Base-by-base conservation (phyloP, 345 rosid genomes). In the Cardiospermum halicacabum region DNA sequence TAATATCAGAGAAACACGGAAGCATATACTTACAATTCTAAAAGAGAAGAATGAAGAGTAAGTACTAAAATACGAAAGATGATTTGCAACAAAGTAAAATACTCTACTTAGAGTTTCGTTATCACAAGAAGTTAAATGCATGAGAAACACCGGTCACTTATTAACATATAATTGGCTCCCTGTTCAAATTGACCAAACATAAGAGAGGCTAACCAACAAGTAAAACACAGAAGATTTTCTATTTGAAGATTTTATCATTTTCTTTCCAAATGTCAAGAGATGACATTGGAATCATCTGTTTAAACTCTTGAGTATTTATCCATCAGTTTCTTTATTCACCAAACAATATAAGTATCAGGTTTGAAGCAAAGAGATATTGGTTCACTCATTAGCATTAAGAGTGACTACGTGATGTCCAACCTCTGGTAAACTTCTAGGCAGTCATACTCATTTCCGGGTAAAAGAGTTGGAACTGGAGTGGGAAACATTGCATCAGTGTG, bases 101-200 rank as follows among this genome's bases (percentile, higher is more conserved):
- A 11, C 18, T 7, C 15, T 6, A 45, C 22, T 21, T 45, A n/a
- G 16, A 45, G 21, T 16, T 15, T 45, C 18, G 21, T 45, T 45
- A n/a, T 45, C 50, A 45, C 6, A 45, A 45, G 8, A 45, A n/a
- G 50, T 45, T 15, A n/a, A 2, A 39, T 39, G 43, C 43, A 39
- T 15, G 10, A 39, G 43, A 3, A 45, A 45, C 50, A 45, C 21
- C 18, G 7, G 16, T 45, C 21, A 45, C 18, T n/a, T 45, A 28
- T 18, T 16, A 55, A 55, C 24, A n/a, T 24, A 55, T 8, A 54
- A 55, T 30, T 28, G 47, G 61, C 43, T 36, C 36, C 43, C 8
- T 8, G 45, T 36, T 57, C 18, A 34, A 57, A 57, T 28, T 21
- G 47, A 57, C 47, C 5, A 56, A 18, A 56, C 60, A 56, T 32